Evolutionary conservation across 805 yeast genomes (phyloP).

Genomic region (Candida oleophila): DNA sequence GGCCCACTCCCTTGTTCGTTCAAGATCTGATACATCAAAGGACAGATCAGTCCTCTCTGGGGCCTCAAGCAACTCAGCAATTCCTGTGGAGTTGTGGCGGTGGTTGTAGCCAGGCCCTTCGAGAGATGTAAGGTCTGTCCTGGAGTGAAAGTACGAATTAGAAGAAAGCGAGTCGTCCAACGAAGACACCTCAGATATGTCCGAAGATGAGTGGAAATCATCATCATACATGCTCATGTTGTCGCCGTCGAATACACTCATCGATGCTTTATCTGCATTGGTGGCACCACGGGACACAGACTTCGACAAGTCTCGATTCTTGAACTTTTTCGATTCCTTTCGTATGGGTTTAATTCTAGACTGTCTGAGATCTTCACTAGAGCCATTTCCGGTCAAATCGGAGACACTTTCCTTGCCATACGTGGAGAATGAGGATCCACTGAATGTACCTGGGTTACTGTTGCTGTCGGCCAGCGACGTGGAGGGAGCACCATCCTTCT

Average conservation of each 20-base stretch:
- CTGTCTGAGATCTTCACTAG: not conserved
- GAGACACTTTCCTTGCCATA: not conserved
- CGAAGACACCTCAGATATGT: constrained; percentile 2
- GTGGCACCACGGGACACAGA: not conserved
- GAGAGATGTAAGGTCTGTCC: not conserved
- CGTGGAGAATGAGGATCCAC: not conserved
- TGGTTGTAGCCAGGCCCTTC: not conserved
- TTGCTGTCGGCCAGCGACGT: too few species aligned
- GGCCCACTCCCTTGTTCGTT: constrained; percentile 21
- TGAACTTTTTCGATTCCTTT: not conserved
- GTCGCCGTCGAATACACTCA: constrained; percentile 1
- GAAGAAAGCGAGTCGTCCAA: not conserved
- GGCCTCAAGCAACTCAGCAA: not conserved
- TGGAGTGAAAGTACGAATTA: not conserved
- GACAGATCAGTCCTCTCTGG: not conserved
- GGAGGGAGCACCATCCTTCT: not conserved
- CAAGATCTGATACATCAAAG: not conserved
- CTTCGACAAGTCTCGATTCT: not conserved
- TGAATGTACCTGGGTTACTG: not conserved
- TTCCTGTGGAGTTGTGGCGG: not conserved
- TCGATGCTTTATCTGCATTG: not conserved
- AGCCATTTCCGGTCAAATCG: not conserved
- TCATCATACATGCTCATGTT: constrained; percentile 1
- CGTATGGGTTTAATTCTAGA: not conserved
- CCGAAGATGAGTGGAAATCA: not conserved